A percentile compares a stretch with the other conserved stretches of the same genome.
These are phyloP conservation scores for Candida vaughaniae DNA, from an alignment of 805 yeast genomes.

Conservation along the genomic window DNA sequence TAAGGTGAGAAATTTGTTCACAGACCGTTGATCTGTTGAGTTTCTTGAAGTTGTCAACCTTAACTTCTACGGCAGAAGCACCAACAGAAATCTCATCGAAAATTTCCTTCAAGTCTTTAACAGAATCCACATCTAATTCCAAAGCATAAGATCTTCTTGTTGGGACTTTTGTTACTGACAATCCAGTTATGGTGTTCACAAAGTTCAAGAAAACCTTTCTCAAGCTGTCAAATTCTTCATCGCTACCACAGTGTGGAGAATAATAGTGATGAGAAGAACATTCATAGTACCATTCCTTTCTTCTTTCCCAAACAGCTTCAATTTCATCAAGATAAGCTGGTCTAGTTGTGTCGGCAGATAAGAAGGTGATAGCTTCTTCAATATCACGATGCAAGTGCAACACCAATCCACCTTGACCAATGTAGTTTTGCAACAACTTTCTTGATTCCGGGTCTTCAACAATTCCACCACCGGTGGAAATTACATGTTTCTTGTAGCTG, in stretches of 20 bases:
- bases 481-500: slow-evolving; percentile 52
- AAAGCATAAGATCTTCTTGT: slow-evolving; percentile 61
- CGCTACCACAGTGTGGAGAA: slow-evolving; percentile 66
- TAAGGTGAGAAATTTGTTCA: slow-evolving; percentile 67
- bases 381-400: slow-evolving; percentile 88
- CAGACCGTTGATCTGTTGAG: slow-evolving; percentile 57
- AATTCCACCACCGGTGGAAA: slow-evolving; percentile 96
- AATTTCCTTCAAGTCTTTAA: slow-evolving; percentile 42
- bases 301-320: slow-evolving; percentile 76
- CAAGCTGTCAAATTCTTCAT: slow-evolving; percentile 54
- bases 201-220: slow-evolving; percentile 59
- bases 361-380: slow-evolving; percentile 71
- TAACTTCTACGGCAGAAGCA: slow-evolving; percentile 76
- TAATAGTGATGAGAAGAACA: slow-evolving; percentile 77
- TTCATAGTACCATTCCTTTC: slow-evolving; percentile 76
- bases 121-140: slow-evolving; percentile 67
- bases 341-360: slow-evolving; percentile 75
- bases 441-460: slow-evolving; percentile 78
- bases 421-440: slow-evolving; percentile 54
- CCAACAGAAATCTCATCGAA: slow-evolving; percentile 63
- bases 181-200: slow-evolving; percentile 63
- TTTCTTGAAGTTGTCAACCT: slow-evolving; percentile 68
- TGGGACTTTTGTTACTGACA: slow-evolving; percentile 37
- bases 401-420: slow-evolving; percentile 67
- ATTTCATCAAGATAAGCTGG: slow-evolving; percentile 87